phyloP scores from a whole-genome alignment of 139 green algal genomes.

The Astrephomene gubernaculifera region DNA sequence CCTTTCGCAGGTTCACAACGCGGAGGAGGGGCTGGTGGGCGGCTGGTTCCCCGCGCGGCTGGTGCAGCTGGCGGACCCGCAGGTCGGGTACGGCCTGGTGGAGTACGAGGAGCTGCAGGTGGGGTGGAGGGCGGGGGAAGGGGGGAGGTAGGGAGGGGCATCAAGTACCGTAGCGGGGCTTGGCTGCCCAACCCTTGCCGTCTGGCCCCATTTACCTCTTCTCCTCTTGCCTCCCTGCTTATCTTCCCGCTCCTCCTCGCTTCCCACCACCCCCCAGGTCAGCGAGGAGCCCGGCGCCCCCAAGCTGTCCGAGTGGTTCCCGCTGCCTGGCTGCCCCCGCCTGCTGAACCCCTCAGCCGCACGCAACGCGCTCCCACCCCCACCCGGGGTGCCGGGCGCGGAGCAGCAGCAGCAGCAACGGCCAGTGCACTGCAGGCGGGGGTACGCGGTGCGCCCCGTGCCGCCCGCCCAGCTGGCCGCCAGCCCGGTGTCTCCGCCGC shows the following conservation, averaged over 20 bases:
- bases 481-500: not conserved
- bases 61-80: not conserved
- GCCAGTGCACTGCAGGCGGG: not conserved
- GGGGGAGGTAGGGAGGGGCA: not conserved
- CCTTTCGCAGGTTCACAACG: conserved; percentile 16
- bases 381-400: not conserved
- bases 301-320: conserved; percentile 39
- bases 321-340: conserved; percentile 23
- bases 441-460: conserved; percentile 5
- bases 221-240: not conserved
- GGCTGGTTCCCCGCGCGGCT: conserved; percentile 11
- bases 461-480: conserved; percentile 8
- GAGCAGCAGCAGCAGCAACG: too few relatives aligned
- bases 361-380: not conserved
- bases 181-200: too few relatives aligned
- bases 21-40: conserved; percentile 22
- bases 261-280: not conserved
- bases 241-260: not conserved
- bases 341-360: not conserved
- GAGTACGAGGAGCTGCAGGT: conserved; percentile 39
- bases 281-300: conserved; percentile 23
- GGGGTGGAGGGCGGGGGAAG: not conserved
- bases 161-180: not conserved
- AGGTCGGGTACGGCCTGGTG: conserved; percentile 4
- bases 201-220: too few relatives aligned